Conservation (phyloP, 805 yeast species). For the Cyberlindnera euphorbiae region DNA sequence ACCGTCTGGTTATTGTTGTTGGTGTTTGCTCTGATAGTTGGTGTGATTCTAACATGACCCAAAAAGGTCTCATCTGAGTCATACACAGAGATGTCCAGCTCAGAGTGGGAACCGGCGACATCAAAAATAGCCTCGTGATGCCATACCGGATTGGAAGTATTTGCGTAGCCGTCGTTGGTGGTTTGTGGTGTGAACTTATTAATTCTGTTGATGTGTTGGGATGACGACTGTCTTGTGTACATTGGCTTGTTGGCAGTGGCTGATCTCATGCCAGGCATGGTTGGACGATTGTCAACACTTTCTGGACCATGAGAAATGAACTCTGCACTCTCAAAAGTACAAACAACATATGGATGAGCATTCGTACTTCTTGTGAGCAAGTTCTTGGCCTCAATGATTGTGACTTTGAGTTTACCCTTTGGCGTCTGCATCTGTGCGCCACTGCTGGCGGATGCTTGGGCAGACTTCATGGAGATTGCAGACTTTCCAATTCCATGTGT, state of each 20-base stretch:
- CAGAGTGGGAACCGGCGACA: slow-evolving; percentile 79
- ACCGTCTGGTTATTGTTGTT: slow-evolving; percentile 34
- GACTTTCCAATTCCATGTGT: too few species aligned
- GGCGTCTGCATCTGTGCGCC: slow-evolving; percentile 34
- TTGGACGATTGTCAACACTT: slow-evolving; percentile 27
- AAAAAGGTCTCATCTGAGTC: slow-evolving; percentile 85
- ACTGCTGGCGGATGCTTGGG: slow-evolving; percentile 1
- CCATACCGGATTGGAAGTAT: slow-evolving; percentile 72
- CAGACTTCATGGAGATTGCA: not conserved
- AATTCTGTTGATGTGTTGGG: slow-evolving; percentile 33
- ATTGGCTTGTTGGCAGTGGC: slow-evolving; percentile 30
- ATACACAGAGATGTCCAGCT: slow-evolving; percentile 85
- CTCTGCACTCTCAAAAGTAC: slow-evolving; percentile 89
- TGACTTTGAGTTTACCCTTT: slow-evolving; percentile 78
- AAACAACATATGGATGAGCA: slow-evolving; percentile 82
- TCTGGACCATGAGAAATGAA: slow-evolving; percentile 80
- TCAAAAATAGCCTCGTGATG: slow-evolving; percentile 91
- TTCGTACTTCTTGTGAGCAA: slow-evolving; percentile 49
- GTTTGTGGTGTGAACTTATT: slow-evolving; percentile 11
- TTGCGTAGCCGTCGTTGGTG: slow-evolving; percentile 21
- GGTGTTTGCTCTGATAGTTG: slow-evolving; percentile 43
- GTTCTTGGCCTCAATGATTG: slow-evolving; percentile 74
- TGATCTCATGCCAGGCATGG: slow-evolving; percentile 13
- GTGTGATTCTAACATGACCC: slow-evolving; percentile 77
- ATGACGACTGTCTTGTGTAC: slow-evolving; percentile 41